A percentile compares a stretch with the other conserved stretches of the same genome.
Conservation (phyloP, 2,329 filamentous ascomycete species). For the Byssothecium circinans region DNA sequence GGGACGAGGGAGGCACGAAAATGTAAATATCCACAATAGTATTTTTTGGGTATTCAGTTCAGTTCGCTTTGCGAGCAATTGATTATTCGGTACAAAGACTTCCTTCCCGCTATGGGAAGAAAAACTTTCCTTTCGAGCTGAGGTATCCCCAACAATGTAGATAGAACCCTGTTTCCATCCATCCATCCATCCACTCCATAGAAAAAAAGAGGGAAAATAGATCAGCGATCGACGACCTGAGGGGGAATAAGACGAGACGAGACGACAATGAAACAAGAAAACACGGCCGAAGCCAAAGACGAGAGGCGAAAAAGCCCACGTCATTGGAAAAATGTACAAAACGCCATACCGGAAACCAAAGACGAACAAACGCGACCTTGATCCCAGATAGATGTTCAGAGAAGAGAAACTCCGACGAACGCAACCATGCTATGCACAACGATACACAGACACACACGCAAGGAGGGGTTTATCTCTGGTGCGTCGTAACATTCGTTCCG, state of each 20-base stretch:
- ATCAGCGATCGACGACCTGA: constrained; percentile 11
- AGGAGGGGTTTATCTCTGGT: constrained; percentile 18
- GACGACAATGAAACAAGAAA: constrained; percentile 5
- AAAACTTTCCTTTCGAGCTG: too few species aligned
- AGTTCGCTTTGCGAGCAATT: constrained; percentile 3
- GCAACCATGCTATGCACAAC: constrained; percentile 1
- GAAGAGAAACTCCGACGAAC: constrained; percentile 8
- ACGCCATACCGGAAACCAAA: background rate
- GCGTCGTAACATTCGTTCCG: constrained; percentile 32
- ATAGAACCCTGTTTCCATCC: background rate
- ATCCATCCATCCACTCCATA: background rate
- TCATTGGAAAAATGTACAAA: background rate
- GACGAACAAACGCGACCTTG: constrained; percentile 4
- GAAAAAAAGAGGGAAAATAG: constrained; percentile 4
- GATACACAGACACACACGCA: constrained; percentile 4
- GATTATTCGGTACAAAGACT: constrained; percentile 7
- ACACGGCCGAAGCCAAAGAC: constrained; percentile 11
- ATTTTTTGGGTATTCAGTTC: background rate
- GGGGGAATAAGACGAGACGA: background rate
- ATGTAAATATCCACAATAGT: background rate
- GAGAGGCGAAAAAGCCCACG: background rate
- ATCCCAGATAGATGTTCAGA: constrained; percentile 7
- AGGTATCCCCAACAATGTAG: background rate
- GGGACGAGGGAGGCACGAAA: too few species aligned
- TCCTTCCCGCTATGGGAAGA: background rate